These are phyloP conservation scores for Fusarium coicis DNA, from an alignment of 2,329 filamentous ascomycete species.

Conservation along the genomic window DNA sequence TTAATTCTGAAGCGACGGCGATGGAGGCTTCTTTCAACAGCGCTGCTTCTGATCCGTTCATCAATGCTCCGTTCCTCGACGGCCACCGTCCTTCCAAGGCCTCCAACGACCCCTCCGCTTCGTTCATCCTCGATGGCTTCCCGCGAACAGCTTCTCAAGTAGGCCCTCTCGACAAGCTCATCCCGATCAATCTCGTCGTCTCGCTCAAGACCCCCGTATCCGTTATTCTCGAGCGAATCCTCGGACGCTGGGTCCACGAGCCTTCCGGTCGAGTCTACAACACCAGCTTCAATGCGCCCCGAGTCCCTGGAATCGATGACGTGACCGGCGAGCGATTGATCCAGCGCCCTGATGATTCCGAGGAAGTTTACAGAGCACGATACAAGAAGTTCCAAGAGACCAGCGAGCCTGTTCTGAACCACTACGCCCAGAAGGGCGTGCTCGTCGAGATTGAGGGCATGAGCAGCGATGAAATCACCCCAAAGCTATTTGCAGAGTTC, in stretches of 20 bases:
- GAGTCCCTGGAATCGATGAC: conserved; percentile 84
- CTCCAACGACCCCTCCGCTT: conserved; percentile 79
- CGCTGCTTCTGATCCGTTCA: conserved; percentile 52
- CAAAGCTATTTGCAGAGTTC: conserved; percentile 87
- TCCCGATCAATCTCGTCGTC: conserved; percentile 96
- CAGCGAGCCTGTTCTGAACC: conserved; percentile 84
- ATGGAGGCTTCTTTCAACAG: conserved; percentile 51
- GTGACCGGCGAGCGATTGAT: conserved; percentile 88
- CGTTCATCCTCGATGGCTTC: conserved; percentile 96
- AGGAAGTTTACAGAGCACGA: conserved; percentile 84
- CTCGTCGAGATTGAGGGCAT: conserved; percentile 88
- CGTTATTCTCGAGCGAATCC: conserved; percentile 89
- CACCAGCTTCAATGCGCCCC: conserved; percentile 88
- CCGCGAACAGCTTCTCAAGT: conserved; percentile 89
- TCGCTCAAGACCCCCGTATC: conserved; percentile 85
- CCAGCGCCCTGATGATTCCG: conserved; percentile 85
- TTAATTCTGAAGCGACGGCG: conserved; percentile 56
- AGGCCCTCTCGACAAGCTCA: conserved; percentile 76
- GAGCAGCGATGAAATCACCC: conserved; percentile 94
- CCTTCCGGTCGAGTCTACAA: conserved; percentile 95
- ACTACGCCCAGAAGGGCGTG: conserved; percentile 86
- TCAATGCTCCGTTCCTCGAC: conserved; percentile 54
- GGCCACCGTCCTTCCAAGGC: conserved; percentile 54
- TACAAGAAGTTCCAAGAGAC: conserved; percentile 88
- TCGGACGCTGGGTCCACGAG: conserved; percentile 92